Base-by-base conservation (phyloP, 1,139 yeast genomes). In the Wickerhamiella pararugosa region DNA sequence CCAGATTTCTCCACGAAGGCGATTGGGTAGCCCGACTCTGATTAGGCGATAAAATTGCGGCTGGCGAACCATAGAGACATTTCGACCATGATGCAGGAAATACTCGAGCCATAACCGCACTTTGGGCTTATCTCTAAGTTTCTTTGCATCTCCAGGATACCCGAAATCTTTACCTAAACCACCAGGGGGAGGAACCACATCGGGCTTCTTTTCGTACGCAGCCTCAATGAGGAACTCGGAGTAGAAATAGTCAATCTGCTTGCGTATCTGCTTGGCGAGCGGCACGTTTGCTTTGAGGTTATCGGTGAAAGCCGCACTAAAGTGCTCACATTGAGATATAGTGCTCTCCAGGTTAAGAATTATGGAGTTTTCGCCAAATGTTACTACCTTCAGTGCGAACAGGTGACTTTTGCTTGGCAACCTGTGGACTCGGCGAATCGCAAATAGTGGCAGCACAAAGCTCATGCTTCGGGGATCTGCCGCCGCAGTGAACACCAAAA, bases 1-100 rank as follows among this genome's bases (percentile, higher is more conserved):
- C 99, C 99, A 92, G 11, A 90, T 68, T 56, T 92, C 99, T 30
- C 98, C 98, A 51, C 99, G 69, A 43, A 90, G 66, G 45, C 93
- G 67, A 56, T 90, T 90, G 6, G 98, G 97, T 33, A 92, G 67
- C 0, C 98, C 98, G 11, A 86, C 93, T 43, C 96, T 69, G 15
- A 90, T 71, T 43, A 87, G 70, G 53, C 81, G 81, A 59, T 77
- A 82, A 57, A 84, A 90, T 58, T 77, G 75, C 29, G 79, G 84
- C 44, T 81, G 83, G 41, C 76, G 72, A 1, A 83, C 69, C 26
- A 87, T 53, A 1, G 93, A 77, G 42, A 92, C 63, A 55, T 87
- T 87, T 41, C 94, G 67, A 10, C 98, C 98, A 54, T 86, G 80
- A 21, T 74, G 73, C 45, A 79, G 68, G 58, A 86, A 81, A 51